A percentile compares a stretch with the other conserved stretches of the same genome.
Evolutionary conservation across 2,329 filamentous ascomycete genomes (phyloP).

Genomic region (Hymenoscyphus occultus): DNA sequence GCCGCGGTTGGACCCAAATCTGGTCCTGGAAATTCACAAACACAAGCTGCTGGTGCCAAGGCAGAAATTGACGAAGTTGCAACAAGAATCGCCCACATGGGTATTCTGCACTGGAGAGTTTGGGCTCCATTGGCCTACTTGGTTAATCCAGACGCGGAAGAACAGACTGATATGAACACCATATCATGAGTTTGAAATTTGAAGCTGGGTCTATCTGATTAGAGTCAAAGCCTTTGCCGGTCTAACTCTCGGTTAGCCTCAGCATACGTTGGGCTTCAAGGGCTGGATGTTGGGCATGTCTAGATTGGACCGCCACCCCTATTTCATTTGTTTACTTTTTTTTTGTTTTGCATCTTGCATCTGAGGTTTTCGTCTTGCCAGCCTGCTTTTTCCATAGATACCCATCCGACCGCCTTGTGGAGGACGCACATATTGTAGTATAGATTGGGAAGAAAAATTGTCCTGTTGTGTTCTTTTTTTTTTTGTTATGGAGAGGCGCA

Average conservation of each 20-base stretch:
- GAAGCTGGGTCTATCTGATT: not conserved
- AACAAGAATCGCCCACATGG: slow-evolving; percentile 76
- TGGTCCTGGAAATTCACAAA: slow-evolving; percentile 10
- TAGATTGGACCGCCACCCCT: not conserved
- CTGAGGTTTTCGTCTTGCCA: not conserved
- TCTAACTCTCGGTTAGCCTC: not conserved
- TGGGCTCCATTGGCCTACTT: slow-evolving; percentile 76
- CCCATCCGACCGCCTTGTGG: not conserved
- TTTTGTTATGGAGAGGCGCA: not conserved
- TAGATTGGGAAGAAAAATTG: slow-evolving; percentile 9
- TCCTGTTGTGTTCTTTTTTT: not conserved
- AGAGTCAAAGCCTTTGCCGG: not conserved
- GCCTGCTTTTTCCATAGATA: slow-evolving; percentile 8
- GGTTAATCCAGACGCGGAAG: slow-evolving; percentile 31
- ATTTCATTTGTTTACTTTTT: not conserved
- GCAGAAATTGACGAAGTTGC: slow-evolving; percentile 61
- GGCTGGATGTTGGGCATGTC: slow-evolving; percentile 3
- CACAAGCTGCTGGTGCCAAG: slow-evolving; percentile 19
- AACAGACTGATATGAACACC: slow-evolving; percentile 23
- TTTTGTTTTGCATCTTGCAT: slow-evolving; percentile 4
- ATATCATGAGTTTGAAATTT: slow-evolving; percentile 19
- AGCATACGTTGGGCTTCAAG: not conserved
- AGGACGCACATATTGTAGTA: slow-evolving; percentile 3
- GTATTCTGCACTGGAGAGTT: slow-evolving; percentile 84
- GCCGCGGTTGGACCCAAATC: slow-evolving; percentile 31